phyloP scores from a whole-genome alignment of 805 yeast species.

The Saturnispora sekii region DNA sequence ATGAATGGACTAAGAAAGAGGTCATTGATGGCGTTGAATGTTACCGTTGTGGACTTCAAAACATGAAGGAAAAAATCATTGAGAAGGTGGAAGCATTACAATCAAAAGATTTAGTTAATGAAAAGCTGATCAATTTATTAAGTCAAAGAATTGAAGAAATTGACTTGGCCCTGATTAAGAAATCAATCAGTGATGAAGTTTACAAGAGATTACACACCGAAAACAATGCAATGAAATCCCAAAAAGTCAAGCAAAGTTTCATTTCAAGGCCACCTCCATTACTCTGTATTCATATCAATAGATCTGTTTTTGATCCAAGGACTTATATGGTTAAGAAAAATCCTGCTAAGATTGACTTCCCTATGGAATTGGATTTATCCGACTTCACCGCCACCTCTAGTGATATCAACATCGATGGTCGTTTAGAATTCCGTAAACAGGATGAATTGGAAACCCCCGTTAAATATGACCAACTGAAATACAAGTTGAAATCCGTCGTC shows the following conservation, averaged over 20 bases:
- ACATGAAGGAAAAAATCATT: constrained; percentile 42
- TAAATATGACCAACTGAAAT: constrained; percentile 30
- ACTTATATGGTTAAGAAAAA: constrained; percentile 80
- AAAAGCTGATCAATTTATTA: constrained; percentile 27
- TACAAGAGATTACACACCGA: constrained; percentile 66
- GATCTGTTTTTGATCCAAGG: constrained; percentile 85
- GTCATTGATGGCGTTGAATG: constrained; percentile 91
- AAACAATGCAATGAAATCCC: constrained; percentile 62
- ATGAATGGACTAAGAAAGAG: constrained; percentile 69
- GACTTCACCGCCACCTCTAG: constrained; percentile 60
- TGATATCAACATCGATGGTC: constrained; percentile 72
- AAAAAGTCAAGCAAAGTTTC: constrained; percentile 75
- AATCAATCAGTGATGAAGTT: constrained; percentile 70
- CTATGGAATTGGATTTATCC: constrained; percentile 54
- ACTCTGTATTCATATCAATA: constrained; percentile 76
- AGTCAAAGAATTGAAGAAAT: constrained; percentile 38
- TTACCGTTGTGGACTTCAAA: constrained; percentile 75
- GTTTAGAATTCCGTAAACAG: constrained; percentile 60
- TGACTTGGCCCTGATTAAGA: constrained; percentile 45
- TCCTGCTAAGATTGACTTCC: constrained; percentile 72
- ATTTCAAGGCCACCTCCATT: constrained; percentile 77
- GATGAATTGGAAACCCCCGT: constrained; percentile 28
- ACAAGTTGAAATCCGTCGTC: constrained; percentile 74
- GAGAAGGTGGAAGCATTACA: constrained; percentile 26
- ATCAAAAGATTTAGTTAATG: constrained; percentile 14